Evolutionary conservation across 768 basidiomycete species (phyloP).

Genomic region (Tylopilus subfusipes): DNA sequence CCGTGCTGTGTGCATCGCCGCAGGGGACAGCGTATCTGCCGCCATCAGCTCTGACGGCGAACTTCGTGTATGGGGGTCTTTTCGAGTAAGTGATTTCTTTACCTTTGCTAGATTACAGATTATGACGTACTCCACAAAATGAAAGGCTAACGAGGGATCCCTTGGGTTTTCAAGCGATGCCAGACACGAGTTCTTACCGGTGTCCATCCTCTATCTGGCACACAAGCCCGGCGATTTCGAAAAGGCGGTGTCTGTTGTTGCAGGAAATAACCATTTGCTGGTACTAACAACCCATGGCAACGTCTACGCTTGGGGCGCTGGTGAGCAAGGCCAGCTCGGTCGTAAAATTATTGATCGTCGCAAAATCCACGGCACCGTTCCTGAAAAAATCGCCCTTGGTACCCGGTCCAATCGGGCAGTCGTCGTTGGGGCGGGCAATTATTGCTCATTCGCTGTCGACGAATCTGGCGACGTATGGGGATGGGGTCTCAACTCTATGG

Average conservation of each 20-base stretch:
- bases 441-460: constrained; percentile 90
- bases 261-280: constrained; percentile 86
- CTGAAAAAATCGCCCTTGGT: constrained; percentile 81
- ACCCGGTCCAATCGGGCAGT: constrained; percentile 61
- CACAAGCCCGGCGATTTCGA: constrained; percentile 64
- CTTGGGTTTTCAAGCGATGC: constrained; percentile 76
- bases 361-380: constrained; percentile 84
- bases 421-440: constrained; percentile 73
- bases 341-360: constrained; percentile 85
- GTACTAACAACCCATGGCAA: constrained; percentile 85
- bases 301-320: constrained; percentile 87
- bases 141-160: constrained; percentile 69
- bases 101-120: neutral
- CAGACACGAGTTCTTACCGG: constrained; percentile 65
- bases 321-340: constrained; percentile 88
- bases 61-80: constrained; percentile 84
- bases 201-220: constrained; percentile 53
- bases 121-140: constrained; percentile 6
- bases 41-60: constrained; percentile 79
- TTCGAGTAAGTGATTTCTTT: constrained; percentile 58
- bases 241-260: constrained; percentile 70
- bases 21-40: constrained; percentile 86
- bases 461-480: constrained; percentile 81
- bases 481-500: constrained; percentile 95
- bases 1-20: constrained; percentile 75